Base-by-base conservation (phyloP, 2,329 filamentous ascomycete species). In the Diaporthe nobilis region DNA sequence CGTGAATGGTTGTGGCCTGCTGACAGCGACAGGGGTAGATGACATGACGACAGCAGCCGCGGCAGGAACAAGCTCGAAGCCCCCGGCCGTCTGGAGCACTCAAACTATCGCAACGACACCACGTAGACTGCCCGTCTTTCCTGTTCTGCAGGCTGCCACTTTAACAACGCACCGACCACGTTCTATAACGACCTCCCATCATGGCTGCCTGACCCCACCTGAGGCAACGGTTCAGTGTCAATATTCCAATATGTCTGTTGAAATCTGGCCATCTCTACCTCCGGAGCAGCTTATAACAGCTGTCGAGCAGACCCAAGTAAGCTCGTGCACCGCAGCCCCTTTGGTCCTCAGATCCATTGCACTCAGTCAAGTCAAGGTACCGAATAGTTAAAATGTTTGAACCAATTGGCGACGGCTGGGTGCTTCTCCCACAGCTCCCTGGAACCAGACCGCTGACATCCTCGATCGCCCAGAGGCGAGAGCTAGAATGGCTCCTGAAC, bases 261-360 rank as follows among this genome's bases (percentile, higher is more conserved):
- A 87, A 78, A 87, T 91, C 85, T 92, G 89, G 89, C 90, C 90
- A 82, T 85, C 85, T 79, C 82, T 91, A 74, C 83, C 88, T 72
- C 85, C 86, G 4, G 85, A 83, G 42, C 86, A 90, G 79, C 87
- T 91, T 83, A 86, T 87, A 84, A 80, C 82, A 80, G 87, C 87
- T 78, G 83, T 87, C 78, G 86, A 87, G 79, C 85, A 87, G 77
- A 86, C 87, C 72, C 87, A 89, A 84, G 90, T 91, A 84, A 78
- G 87, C 68, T 44, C 58, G 22, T 34, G 12, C 65, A 55, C 51
- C 28, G 28, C 15, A 44, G 44, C 22, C 34, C 67, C 17, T 55
- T 49, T 42, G 57, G n/a, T 7, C 34, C 22, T 67, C 70, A 72
- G 55, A 13, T 25, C 34, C n/a, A 25, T 77, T 77, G 67, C 53